Conservation (phyloP, 805 yeast species). For the Hanseniaspora clermontiae region DNA sequence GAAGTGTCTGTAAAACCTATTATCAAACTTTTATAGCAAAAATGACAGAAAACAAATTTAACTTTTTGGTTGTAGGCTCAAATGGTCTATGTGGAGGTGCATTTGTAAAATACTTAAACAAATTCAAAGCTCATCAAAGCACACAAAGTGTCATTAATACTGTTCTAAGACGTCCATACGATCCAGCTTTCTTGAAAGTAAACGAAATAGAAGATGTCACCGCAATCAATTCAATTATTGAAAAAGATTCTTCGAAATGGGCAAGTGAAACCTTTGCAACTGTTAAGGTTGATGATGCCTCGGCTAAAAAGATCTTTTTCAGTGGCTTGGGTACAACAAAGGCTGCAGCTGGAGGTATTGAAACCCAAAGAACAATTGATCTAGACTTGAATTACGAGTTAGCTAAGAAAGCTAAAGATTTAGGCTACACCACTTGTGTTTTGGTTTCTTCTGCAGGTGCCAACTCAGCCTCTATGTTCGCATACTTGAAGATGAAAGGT, state of each 20-base stretch:
- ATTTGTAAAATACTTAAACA: conserved; percentile 36
- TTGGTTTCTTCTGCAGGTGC: conserved; percentile 62
- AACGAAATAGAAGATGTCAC: conserved; percentile 12
- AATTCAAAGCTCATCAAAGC: neutral
- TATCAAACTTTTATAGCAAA: too few relatives aligned
- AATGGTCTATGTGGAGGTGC: conserved; percentile 67
- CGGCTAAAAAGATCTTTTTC: conserved; percentile 35
- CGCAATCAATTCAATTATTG: conserved; percentile 30
- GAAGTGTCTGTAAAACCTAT: too few relatives aligned
- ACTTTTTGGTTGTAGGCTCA: conserved; percentile 45
- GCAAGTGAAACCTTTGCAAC: conserved; percentile 15
- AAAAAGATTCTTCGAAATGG: conserved; percentile 43
- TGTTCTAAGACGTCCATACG: conserved; percentile 36
- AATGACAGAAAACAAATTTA: neutral
- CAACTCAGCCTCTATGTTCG: conserved; percentile 38
- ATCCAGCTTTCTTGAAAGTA: conserved; percentile 20
- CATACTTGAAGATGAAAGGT: conserved; percentile 61
- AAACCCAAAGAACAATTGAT: conserved; percentile 58
- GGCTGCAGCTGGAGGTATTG: conserved; percentile 60
- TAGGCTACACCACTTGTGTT: conserved; percentile 56
- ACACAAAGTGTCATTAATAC: conserved; percentile 23
- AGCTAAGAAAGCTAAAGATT: conserved; percentile 61
- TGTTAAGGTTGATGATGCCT: conserved; percentile 20
- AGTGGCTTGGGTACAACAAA: conserved; percentile 68
- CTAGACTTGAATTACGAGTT: conserved; percentile 55